These are phyloP conservation scores for Syzygium grande DNA, from an alignment of 345 rosid species.

Conservation along the genomic window DNA sequence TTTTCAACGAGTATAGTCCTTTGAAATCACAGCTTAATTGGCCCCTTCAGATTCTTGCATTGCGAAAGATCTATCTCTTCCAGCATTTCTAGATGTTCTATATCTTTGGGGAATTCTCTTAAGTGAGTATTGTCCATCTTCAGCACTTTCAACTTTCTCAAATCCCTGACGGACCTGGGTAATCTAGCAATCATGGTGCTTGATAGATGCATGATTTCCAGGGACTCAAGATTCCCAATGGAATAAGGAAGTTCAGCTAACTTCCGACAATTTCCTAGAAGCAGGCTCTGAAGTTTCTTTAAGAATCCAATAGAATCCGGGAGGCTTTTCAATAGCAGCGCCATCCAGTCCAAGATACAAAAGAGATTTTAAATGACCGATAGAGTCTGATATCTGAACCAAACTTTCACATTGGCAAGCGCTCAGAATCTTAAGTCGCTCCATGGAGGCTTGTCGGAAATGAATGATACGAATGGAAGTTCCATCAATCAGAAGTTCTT, in stretches of 20 bases:
- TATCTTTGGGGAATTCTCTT: not conserved
- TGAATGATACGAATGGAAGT: slow-evolving; percentile 1
- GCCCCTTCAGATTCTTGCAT: not conserved
- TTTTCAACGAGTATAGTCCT: not conserved
- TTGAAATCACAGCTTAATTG: not conserved
- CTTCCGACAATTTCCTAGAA: slow-evolving; percentile 1
- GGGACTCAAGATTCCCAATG: slow-evolving; percentile 4
- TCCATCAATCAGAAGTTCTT: slow-evolving; percentile 5
- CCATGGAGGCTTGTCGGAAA: not conserved
- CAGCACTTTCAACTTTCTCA: not conserved
- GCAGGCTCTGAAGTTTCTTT: not conserved
- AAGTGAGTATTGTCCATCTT: not conserved
- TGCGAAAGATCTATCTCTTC: too few species aligned
- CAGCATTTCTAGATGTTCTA: not conserved
- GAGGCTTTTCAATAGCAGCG: not conserved
- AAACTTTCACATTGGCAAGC: not conserved
- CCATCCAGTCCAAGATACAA: slow-evolving; percentile 4
- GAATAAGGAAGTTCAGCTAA: slow-evolving; percentile 4
- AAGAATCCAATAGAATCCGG: slow-evolving; percentile 7
- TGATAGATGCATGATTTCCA: not conserved
- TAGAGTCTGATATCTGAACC: not conserved
- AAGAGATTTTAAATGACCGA: not conserved
- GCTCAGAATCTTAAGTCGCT: slow-evolving; percentile 6
- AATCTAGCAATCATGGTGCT: not conserved
- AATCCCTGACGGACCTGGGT: not conserved